Conservation (phyloP, 805 yeast genomes). For the Debaryomyces hansenii region DNA sequence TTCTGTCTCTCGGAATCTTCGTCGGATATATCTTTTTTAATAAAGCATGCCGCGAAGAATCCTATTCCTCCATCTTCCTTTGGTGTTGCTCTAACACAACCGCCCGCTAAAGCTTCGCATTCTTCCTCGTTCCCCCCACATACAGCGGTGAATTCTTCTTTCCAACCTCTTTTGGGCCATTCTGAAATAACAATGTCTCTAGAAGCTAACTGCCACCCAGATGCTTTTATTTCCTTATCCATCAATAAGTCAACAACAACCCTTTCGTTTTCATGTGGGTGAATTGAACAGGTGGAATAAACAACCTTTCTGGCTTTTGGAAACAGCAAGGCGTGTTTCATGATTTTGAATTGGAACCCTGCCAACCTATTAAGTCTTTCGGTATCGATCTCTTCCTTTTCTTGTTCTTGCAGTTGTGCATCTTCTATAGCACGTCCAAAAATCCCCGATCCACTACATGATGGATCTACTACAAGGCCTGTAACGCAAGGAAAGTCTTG, state of each 20-base stretch:
- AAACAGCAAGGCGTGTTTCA: conserved; percentile 83
- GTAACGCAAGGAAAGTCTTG: conserved; percentile 62
- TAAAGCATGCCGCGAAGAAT: conserved; percentile 92
- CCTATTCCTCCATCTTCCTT: conserved; percentile 98
- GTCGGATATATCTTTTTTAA: conserved; percentile 25
- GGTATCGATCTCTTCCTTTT: conserved; percentile 45
- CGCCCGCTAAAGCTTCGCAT: conserved; percentile 59
- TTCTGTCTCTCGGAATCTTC: neutral
- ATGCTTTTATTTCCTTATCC: conserved; percentile 59
- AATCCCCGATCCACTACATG: conserved; percentile 97
- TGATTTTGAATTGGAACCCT: conserved; percentile 83
- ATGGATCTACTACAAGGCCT: conserved; percentile 90
- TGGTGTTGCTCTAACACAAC: conserved; percentile 84
- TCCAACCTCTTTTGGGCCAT: conserved; percentile 87
- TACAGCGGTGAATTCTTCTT: conserved; percentile 58
- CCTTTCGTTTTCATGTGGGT: conserved; percentile 89
- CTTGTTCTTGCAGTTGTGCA: conserved; percentile 24
- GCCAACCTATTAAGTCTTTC: conserved; percentile 72
- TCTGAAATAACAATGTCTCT: conserved; percentile 67
- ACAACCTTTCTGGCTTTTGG: conserved; percentile 78
- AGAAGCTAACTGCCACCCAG: conserved; percentile 74
- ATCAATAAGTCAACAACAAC: conserved; percentile 79
- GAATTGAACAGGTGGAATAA: conserved; percentile 94
- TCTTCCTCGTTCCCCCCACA: conserved; percentile 45
- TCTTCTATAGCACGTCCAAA: conserved; percentile 82